Percentiles rank a stretch among this genome's conserved stretches.
These are phyloP conservation scores for Phaffomyces antillensis DNA, from an alignment of 805 yeast species.

Conservation along the genomic window DNA sequence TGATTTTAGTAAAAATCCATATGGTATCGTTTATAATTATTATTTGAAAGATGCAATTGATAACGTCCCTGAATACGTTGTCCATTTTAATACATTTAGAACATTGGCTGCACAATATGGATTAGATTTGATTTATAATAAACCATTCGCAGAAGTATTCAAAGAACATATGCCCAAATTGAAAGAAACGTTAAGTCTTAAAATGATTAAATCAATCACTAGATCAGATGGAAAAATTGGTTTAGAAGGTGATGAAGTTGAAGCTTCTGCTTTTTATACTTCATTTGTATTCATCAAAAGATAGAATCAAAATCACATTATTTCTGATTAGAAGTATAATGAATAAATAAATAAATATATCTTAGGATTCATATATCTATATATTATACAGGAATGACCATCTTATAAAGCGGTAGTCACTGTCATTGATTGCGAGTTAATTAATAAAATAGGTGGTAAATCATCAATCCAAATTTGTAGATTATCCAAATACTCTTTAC, in stretches of 20 bases:
- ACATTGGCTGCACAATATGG: constrained; percentile 80
- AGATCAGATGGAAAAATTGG: constrained; percentile 76
- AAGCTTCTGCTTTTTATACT: constrained; percentile 77
- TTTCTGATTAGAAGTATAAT: not conserved
- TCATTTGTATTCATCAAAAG: constrained; percentile 74
- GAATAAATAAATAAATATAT: not conserved
- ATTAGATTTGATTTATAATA: constrained; percentile 60
- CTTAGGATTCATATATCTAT: not conserved
- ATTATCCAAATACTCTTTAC: constrained; percentile 68
- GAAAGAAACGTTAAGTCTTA: constrained; percentile 50
- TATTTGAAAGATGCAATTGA: constrained; percentile 89
- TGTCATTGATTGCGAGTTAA: constrained; percentile 91
- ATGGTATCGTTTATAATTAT: constrained; percentile 78
- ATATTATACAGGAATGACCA: not conserved
- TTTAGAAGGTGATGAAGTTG: constrained; percentile 83
- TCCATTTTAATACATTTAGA: constrained; percentile 85
- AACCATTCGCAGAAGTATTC: constrained; percentile 77
- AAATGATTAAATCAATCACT: constrained; percentile 59
- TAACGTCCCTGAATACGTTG: constrained; percentile 93
- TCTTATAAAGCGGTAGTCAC: constrained; percentile 81
- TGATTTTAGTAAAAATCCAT: constrained; percentile 56
- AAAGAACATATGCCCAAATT: constrained; percentile 69
- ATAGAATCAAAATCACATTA: too few species aligned
- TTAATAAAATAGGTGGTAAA: constrained; percentile 73
- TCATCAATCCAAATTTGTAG: constrained; percentile 76